phyloP scores from a whole-genome alignment of 202 grass and related monocot species.

The Schoenoplectus tabernaemontani region DNA sequence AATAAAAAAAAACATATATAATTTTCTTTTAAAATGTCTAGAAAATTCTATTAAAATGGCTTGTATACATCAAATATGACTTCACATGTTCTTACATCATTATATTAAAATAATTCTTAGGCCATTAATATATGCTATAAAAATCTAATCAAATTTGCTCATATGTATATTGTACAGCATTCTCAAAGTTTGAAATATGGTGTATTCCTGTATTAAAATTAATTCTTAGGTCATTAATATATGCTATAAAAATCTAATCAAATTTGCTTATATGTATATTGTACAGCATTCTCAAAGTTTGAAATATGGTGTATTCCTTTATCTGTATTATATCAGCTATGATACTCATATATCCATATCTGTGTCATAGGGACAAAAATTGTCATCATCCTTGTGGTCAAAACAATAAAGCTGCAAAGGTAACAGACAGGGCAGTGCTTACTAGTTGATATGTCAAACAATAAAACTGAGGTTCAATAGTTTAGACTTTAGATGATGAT shows the following conservation, averaged over 20 bases:
- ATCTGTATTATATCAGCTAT: neutral
- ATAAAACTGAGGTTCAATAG: neutral
- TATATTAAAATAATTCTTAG: neutral
- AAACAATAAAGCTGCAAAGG: neutral
- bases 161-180: neutral
- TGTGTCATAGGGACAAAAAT: neutral
- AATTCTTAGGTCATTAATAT: neutral
- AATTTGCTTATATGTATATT: neutral
- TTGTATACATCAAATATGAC: neutral
- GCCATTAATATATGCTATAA: neutral
- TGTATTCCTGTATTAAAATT: neutral
- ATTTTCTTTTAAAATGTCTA: neutral
- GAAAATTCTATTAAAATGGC: neutral
- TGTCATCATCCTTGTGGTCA: neutral
- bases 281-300: neutral
- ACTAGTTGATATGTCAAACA: neutral
- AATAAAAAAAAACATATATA: neutral
- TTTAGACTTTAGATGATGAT: slow-evolving; percentile 11
- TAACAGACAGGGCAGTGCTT: neutral
- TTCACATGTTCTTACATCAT: neutral
- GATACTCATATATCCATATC: neutral
- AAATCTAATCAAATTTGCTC: neutral
- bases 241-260: neutral
- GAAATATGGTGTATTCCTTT: neutral
- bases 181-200: neutral